These are phyloP conservation scores for Endotrypanum monterogeii DNA, from an alignment of 208 protist genomes.

Conservation along the genomic window DNA sequence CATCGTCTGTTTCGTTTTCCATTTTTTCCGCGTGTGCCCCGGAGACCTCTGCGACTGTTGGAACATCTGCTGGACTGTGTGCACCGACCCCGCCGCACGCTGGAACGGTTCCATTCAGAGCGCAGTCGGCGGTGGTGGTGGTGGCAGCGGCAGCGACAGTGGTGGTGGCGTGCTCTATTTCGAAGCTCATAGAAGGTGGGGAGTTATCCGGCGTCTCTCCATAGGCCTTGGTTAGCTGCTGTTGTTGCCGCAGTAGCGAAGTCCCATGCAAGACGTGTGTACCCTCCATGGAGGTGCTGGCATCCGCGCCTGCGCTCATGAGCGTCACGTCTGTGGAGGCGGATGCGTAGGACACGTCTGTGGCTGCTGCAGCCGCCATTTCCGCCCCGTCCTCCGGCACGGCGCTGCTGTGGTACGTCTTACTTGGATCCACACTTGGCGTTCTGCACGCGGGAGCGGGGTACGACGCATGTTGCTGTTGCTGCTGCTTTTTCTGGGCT, in stretches of 20 bases:
- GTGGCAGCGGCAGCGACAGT: too few species aligned
- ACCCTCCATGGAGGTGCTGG: background rate
- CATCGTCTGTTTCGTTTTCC: constrained; percentile 10
- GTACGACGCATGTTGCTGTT: constrained; percentile 12
- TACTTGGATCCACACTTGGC: background rate
- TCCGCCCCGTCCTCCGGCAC: background rate
- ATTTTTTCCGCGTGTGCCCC: background rate
- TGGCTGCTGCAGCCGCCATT: background rate
- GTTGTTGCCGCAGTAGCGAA: constrained; percentile 1
- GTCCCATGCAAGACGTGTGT: background rate
- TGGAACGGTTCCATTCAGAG: background rate
- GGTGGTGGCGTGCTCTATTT: background rate
- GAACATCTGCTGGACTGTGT: background rate
- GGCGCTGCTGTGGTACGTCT: background rate
- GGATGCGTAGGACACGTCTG: background rate
- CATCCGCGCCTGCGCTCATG: background rate
- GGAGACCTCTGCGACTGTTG: background rate
- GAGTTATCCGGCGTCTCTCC: background rate
- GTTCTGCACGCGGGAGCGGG: background rate
- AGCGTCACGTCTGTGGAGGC: background rate
- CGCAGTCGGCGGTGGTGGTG: background rate
- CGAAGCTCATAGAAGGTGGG: background rate
- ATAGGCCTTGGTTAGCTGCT: background rate
- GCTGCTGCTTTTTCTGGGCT: constrained; percentile 22
- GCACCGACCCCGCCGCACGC: background rate